phyloP scores from a whole-genome alignment of 1,284 basidiomycete species.

The Pterulicium gracile region DNA sequence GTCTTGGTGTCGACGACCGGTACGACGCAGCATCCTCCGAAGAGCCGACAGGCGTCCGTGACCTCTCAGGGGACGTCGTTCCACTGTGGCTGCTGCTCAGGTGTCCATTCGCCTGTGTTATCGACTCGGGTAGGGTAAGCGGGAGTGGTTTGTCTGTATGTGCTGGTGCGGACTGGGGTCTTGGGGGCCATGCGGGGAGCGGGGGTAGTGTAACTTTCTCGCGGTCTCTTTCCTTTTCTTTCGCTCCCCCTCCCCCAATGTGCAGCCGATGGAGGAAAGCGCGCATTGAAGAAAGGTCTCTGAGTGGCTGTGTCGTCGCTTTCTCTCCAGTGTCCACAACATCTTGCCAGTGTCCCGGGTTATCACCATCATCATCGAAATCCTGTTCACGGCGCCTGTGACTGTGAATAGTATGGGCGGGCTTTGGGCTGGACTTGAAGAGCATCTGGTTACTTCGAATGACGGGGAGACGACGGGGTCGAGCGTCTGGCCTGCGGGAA shows the following conservation, averaged over 20 bases:
- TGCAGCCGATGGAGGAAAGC: constrained; percentile 69
- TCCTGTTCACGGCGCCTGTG: too few relatives aligned
- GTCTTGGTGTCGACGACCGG: not conserved
- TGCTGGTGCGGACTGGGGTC: constrained; percentile 1
- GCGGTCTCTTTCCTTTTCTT: constrained; percentile 32
- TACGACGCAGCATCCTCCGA: constrained; percentile 1
- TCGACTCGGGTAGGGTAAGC: not conserved
- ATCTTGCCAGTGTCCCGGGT: too few relatives aligned
- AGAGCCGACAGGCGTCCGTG: not conserved
- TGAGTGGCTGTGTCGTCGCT: too few relatives aligned
- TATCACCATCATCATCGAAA: too few relatives aligned
- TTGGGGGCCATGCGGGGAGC: constrained; percentile 2
- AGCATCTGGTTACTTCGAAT: constrained; percentile 17
- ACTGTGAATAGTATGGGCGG: too few relatives aligned
- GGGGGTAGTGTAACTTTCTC: constrained; percentile 1
- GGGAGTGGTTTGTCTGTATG: constrained; percentile 6
- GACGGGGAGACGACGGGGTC: constrained; percentile 68
- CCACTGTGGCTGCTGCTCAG: not conserved
- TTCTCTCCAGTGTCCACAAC: too few relatives aligned
- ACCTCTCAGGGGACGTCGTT: not conserved
- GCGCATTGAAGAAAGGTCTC: constrained; percentile 50
- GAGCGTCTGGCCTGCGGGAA: constrained; percentile 80
- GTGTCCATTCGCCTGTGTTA: not conserved
- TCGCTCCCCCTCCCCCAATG: constrained; percentile 55
- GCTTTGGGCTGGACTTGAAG: too few relatives aligned